phyloP scores from a whole-genome alignment of 2,329 filamentous ascomycete genomes.

The Camptophora hylomeconis region DNA sequence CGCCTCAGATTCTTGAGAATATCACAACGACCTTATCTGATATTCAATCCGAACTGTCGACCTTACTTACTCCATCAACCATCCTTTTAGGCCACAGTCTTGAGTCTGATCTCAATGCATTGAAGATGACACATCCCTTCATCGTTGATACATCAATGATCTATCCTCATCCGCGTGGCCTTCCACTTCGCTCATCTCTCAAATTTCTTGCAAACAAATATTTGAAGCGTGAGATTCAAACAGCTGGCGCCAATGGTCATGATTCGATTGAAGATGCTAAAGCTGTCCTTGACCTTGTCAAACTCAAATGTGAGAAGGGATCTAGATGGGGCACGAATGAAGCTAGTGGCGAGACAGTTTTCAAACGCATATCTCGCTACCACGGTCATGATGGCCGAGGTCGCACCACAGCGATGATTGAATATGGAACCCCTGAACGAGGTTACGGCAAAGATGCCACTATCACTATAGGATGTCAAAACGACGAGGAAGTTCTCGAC shows the following conservation, averaged over 20 bases:
- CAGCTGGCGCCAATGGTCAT: conserved; percentile 62
- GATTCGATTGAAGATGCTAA: conserved; percentile 86
- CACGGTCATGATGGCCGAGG: conserved; percentile 24
- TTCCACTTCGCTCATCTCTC: conserved; percentile 77
- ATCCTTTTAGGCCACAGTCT: conserved; percentile 36
- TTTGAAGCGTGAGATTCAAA: conserved; percentile 76
- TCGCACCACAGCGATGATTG: conserved; percentile 50
- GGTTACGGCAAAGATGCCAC: conserved; percentile 45
- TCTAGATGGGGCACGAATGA: conserved; percentile 73
- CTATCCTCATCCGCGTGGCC: conserved; percentile 80
- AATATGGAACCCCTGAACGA: conserved; percentile 71
- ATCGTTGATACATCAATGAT: conserved; percentile 84
- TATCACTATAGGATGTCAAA: conserved; percentile 42
- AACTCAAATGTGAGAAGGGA: conserved; percentile 91
- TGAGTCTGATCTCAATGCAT: conserved; percentile 53
- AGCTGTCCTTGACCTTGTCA: conserved; percentile 83
- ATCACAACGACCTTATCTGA: conserved; percentile 75
- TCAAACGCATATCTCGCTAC: conserved; percentile 60
- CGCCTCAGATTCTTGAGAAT: conserved; percentile 64
- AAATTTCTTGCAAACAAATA: conserved; percentile 85
- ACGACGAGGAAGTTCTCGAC: conserved; percentile 44
- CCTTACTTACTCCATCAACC: conserved; percentile 44
- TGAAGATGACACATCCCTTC: conserved; percentile 81
- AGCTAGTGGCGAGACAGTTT: conserved; percentile 71
- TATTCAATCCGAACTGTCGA: conserved; percentile 64